Conservation (phyloP, 1,284 basidiomycete species). For the Phylloporus sp. region DNA sequence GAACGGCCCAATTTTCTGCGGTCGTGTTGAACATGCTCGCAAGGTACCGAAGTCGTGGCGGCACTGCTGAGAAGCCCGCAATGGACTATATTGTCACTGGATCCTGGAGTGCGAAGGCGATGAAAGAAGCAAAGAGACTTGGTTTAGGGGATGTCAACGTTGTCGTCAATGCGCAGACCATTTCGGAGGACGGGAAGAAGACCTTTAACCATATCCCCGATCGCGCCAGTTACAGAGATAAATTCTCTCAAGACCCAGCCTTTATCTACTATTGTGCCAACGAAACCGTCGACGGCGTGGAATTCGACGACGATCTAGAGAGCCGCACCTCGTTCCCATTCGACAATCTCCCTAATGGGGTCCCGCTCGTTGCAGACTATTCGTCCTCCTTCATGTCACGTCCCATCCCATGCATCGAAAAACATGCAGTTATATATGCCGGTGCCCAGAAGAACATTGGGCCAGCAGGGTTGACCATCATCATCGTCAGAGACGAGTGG, state of each 20-base stretch:
- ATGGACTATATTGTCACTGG: slow-evolving; percentile 93
- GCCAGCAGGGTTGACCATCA: slow-evolving; percentile 90
- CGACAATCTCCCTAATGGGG: slow-evolving; percentile 66
- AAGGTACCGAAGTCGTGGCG: slow-evolving; percentile 72
- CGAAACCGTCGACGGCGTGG: slow-evolving; percentile 97
- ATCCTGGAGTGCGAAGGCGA: slow-evolving; percentile 88
- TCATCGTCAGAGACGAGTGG: slow-evolving; percentile 93
- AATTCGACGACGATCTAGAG: slow-evolving; percentile 70
- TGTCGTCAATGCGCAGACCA: slow-evolving; percentile 66
- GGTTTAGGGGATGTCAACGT: slow-evolving; percentile 64
- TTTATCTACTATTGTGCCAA: slow-evolving; percentile 99
- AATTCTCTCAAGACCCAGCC: slow-evolving; percentile 81
- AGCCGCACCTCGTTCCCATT: slow-evolving; percentile 83
- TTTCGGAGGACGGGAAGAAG: slow-evolving; percentile 63
- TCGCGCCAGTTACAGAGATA: slow-evolving; percentile 73
- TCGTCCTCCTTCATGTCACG: slow-evolving; percentile 97
- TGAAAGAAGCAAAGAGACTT: slow-evolving; percentile 78
- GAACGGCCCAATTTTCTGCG: slow-evolving; percentile 87
- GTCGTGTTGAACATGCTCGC: slow-evolving; percentile 89
- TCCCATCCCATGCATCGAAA: slow-evolving; percentile 86
- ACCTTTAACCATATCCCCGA: slow-evolving; percentile 84
- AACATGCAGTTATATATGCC: slow-evolving; percentile 94
- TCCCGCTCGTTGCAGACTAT: slow-evolving; percentile 92
- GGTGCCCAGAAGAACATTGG: slow-evolving; percentile 99
- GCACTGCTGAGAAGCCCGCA: slow-evolving; percentile 56